phyloP scores from a whole-genome alignment of 2,329 filamentous ascomycete species.

The Colletotrichum tanaceti region DNA sequence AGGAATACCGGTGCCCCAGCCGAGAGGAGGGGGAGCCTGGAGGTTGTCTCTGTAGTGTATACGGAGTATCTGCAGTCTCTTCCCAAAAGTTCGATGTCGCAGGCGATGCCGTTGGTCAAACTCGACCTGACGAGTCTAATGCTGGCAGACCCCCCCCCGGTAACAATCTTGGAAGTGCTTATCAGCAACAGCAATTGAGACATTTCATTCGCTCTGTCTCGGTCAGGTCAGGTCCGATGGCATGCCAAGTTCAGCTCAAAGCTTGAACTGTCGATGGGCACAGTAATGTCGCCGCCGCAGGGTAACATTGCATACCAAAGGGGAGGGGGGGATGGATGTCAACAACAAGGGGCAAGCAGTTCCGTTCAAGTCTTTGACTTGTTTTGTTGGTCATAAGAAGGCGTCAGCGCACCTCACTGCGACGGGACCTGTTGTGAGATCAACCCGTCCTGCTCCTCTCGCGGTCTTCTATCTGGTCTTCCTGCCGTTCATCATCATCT shows the following conservation, averaged over 20 bases:
- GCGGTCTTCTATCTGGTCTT: conserved; percentile 22
- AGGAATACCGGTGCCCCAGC: too few relatives aligned
- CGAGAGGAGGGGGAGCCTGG: too few relatives aligned
- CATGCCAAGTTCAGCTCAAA: conserved; percentile 27
- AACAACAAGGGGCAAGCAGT: too few relatives aligned
- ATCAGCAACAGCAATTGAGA: conserved; percentile 28
- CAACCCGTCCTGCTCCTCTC: conserved; percentile 19
- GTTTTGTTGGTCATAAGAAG: conserved; percentile 13
- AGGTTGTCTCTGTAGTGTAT: too few relatives aligned
- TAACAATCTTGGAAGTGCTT: conserved; percentile 6
- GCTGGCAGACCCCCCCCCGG: background rate
- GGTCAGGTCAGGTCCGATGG: conserved; percentile 10
- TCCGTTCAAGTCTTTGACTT: too few relatives aligned
- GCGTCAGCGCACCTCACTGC: background rate
- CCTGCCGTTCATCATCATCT: background rate
- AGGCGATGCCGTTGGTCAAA: background rate
- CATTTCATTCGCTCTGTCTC: conserved; percentile 17
- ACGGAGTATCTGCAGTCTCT: background rate
- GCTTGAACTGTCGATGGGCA: conserved; percentile 24
- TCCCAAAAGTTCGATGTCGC: background rate
- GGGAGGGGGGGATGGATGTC: background rate
- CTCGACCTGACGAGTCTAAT: background rate
- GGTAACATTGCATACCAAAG: conserved; percentile 5
- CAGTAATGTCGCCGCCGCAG: conserved; percentile 1
- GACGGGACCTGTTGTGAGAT: background rate